Evolutionary conservation across 139 green algal species (phyloP), one percentile per base, ranked within the genome.

Genomic region (Chlamydomonas sp.): DNA sequence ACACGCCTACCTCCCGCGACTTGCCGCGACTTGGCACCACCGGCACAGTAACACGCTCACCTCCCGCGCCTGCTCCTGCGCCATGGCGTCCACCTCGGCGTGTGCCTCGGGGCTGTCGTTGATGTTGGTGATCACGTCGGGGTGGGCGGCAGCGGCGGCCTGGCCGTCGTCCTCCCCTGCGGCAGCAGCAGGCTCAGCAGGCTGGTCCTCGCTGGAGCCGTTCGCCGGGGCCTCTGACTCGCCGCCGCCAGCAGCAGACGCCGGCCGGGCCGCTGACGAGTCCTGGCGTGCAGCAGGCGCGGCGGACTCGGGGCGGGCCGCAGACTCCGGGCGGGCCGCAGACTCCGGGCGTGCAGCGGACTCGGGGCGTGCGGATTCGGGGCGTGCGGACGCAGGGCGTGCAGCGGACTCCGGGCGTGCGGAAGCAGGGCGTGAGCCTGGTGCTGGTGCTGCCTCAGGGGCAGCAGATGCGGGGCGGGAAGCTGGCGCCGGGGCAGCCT

Each of bases 41-140:
- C 5, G 69, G 69, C 69, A 31, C 16, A 8, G 69, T 49, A 76
- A 57, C 71, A 59, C 12, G 4, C 84, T 60, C 58, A 88, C 84
- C 84, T 88, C 84, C n/a, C 63, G 84, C 15, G 84, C 84, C 75
- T 88, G 84, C 75, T 83, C 63, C 57, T 88, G 84, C 75, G 84
- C 84, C 63, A 88, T 88, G 10, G 58, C 75, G 58, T 88, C 84
- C 57, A 88, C 1, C 76, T 88, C 84, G 5, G 84, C 84, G 9
- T 83, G 84, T 75, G 84, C 84, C 75, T 88, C 84, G 57, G 84
- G 61, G 75, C 49, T 63, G 6, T 67, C 15, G 49, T 68, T 83
- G 20, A 88, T 77, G 75, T 88, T 75, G 0, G 84, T 88, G 64
- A 88, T 77, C 0, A 88, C 84, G 57, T 88, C 84, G 8, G 84